Conservation (phyloP, 495 filamentous ascomycete genomes). For the Aspergillus sparsus region DNA sequence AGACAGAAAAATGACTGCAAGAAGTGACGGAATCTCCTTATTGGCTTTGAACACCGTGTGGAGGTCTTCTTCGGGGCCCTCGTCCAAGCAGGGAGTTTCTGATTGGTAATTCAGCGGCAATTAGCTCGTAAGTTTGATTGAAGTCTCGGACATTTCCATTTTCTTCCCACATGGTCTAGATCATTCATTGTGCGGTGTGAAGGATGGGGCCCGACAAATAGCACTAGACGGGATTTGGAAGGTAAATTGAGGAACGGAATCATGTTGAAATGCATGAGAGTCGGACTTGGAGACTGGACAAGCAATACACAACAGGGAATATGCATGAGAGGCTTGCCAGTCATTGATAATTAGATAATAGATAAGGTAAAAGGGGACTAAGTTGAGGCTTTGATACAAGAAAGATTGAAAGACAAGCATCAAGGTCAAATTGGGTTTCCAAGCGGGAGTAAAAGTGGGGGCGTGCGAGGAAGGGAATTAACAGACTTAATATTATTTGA, state of each 20-base stretch:
- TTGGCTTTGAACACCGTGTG: conserved; percentile 17
- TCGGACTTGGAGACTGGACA: neutral
- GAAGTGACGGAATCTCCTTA: neutral
- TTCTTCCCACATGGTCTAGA: neutral
- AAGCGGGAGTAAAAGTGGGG: no score
- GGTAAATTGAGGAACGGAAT: conserved; percentile 14
- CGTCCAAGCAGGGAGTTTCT: conserved; percentile 10
- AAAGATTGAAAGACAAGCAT: no score
- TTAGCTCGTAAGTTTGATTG: neutral
- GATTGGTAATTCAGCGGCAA: conserved; percentile 16
- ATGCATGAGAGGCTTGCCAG: neutral
- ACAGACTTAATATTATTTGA: no score
- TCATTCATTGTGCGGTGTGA: neutral
- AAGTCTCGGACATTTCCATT: conserved; percentile 4
- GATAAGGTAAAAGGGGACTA: neutral
- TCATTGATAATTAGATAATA: neutral
- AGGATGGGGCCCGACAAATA: conserved; percentile 5
- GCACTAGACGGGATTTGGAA: conserved; percentile 26
- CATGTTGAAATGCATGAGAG: neutral
- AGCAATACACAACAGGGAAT: neutral
- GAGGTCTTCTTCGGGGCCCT: conserved; percentile 7
- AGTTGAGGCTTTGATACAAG: no score
- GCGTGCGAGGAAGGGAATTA: no score
- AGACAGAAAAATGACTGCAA: conserved; percentile 6
- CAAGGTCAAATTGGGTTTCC: no score